These are phyloP conservation scores for Solanum neorickii DNA, from an alignment of 257 asterid genomes.

Conservation along the genomic window DNA sequence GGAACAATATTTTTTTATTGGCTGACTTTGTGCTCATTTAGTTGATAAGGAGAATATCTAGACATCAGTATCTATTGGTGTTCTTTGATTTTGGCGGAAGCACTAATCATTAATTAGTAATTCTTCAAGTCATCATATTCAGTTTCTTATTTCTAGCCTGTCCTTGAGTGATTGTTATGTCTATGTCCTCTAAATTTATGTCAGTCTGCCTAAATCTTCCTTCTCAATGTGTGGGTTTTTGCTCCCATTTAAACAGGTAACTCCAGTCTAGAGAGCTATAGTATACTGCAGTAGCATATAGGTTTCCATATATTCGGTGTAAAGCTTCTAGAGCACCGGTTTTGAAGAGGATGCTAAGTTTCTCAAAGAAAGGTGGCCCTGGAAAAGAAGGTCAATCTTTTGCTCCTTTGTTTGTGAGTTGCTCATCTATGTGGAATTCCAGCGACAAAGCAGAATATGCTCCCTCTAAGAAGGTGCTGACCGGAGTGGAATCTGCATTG, in stretches of 20 bases:
- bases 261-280: neutral
- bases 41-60: neutral
- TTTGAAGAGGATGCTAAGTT: constrained; percentile 33
- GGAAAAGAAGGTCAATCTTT: constrained; percentile 16
- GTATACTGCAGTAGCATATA: neutral
- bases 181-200: neutral
- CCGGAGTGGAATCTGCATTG: constrained; percentile 9
- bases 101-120: neutral
- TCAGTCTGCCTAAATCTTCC: neutral
- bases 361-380: constrained; percentile 16
- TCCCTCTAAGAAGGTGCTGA: constrained; percentile 15
- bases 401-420: constrained; percentile 16
- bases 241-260: neutral
- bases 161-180: neutral
- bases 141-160: neutral
- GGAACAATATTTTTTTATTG: neutral
- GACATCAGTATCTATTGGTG: neutral
- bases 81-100: neutral
- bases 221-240: neutral
- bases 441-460: constrained; percentile 16
- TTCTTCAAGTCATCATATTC: neutral
- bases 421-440: constrained; percentile 33
- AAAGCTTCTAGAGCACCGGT: neutral
- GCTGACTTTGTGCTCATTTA: neutral
- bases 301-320: neutral